phyloP scores from a whole-genome alignment of 139 green algal species.

The Chlorella sp. region DNA sequence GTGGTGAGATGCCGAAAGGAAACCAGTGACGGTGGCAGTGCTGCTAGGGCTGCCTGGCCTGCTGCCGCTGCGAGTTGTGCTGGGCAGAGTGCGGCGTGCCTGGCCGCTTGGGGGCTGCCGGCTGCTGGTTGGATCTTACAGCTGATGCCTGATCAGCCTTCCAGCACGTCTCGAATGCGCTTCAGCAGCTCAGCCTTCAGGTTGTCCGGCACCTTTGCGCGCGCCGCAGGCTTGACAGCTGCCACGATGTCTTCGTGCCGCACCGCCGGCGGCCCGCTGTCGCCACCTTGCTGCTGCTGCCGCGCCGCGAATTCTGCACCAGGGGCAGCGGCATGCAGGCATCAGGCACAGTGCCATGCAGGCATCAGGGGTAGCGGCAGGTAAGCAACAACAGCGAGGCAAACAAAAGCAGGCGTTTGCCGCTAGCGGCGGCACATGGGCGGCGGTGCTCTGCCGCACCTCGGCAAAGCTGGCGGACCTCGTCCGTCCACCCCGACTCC shows the following conservation, averaged over 20 bases:
- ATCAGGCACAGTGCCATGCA: neutral
- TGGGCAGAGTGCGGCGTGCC: neutral
- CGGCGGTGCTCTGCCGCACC: conserved; percentile 12
- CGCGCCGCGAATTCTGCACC: conserved; percentile 32
- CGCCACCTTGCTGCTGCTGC: neutral
- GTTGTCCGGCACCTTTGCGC: conserved; percentile 36
- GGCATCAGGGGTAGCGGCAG: too few relatives aligned
- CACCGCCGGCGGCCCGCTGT: neutral
- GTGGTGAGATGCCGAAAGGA: too few relatives aligned
- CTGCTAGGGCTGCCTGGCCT: neutral
- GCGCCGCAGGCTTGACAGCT: conserved; percentile 1
- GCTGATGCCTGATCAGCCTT: neutral
- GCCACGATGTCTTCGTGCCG: conserved; percentile 42
- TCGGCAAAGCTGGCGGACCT: conserved; percentile 35
- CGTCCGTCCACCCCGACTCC: conserved; percentile 42
- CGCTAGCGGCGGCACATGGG: neutral
- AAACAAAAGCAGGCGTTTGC: too few relatives aligned
- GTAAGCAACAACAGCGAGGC: neutral
- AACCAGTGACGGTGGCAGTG: neutral
- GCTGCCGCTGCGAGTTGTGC: neutral
- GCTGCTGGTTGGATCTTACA: too few relatives aligned
- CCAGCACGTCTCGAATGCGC: conserved; percentile 30
- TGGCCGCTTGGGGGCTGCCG: too few relatives aligned
- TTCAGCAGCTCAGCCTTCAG: conserved; percentile 37
- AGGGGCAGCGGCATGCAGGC: neutral